Base-by-base conservation (phyloP, 495 filamentous ascomycete species). In the Bacidia rubella region DNA sequence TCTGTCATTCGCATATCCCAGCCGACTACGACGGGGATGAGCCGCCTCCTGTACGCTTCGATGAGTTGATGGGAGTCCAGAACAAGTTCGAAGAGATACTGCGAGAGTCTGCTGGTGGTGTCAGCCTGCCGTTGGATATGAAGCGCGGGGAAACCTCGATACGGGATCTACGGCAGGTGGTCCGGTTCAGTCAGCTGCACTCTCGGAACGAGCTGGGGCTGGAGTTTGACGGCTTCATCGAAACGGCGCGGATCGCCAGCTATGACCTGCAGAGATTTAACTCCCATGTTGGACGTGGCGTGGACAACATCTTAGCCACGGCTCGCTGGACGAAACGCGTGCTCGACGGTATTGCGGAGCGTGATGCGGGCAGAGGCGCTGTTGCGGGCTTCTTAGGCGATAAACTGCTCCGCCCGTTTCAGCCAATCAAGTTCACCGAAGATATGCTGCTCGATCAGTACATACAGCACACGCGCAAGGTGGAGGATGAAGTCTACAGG, bases 301-400 rank as follows among this genome's bases (percentile, higher is more conserved):
- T 88, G 19, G 85, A 89, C 59, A 77, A 69, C 42, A 74, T 87
- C 27, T 74, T 89, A 49, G 73, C 69, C 51, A 86, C 79, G 0
- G 80, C 82, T 29, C 73, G 78, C 39, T 81, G 78, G 68, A 80
- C 84, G n/a, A 72, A 77, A 41, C 61, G 68, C 11, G 68, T 84
- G 10, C 62, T 67, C 51, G 71, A 64, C 53, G 67, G 64, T 19
- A 63, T 80, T 61, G 57, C 65, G 54, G 49, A 66, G 49, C 43
- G 54, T 47, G 60, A 74, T 54, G 54, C 66, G 20, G 53, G 57
- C 45, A 54, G 58, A 7, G 74, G 73, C 11, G 51, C 62, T 7
- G 54, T 77, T 35, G 51, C 62, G 19, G 63, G 63, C 3, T 69
- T 74, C 40, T 54, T 75, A 43, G 55, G 66, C 27, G 57, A 65